Evolutionary conservation across 495 filamentous ascomycete species (phyloP).

Genomic region (Hypoxylon crocopeplum): DNA sequence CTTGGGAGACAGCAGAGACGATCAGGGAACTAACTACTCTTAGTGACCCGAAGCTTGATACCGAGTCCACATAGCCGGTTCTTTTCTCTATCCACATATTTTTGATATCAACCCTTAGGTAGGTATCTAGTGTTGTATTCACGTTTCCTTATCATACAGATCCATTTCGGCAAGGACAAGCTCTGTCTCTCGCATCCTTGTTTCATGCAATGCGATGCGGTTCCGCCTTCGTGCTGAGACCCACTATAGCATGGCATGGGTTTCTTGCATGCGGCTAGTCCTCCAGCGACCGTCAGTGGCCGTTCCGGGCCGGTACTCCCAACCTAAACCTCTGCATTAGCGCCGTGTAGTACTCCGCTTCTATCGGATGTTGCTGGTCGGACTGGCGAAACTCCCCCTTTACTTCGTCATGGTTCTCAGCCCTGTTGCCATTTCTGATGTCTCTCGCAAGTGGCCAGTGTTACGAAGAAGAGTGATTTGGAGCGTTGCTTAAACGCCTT

Average conservation of each 20-base stretch:
- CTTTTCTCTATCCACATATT: no score
- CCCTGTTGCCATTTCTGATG: constrained; percentile 1
- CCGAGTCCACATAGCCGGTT: no score
- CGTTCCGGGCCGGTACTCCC: constrained; percentile 32
- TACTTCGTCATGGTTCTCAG: constrained; percentile 21
- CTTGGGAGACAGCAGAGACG: neutral
- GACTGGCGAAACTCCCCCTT: constrained; percentile 11
- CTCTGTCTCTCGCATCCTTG: constrained; percentile 10
- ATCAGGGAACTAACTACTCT: no score
- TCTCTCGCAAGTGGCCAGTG: neutral
- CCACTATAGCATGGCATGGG: constrained; percentile 26
- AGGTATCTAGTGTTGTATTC: neutral
- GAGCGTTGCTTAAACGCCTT: neutral
- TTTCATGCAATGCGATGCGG: constrained; percentile 31
- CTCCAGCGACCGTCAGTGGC: constrained; percentile 26
- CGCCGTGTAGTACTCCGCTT: constrained; percentile 3
- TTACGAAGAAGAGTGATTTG: neutral
- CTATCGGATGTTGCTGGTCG: constrained; percentile 17
- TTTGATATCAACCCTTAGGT: no score
- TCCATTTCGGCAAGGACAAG: constrained; percentile 3
- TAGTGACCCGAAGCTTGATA: no score
- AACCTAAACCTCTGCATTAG: constrained; percentile 17
- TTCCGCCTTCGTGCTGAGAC: constrained; percentile 14
- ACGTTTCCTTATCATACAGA: constrained; percentile 13
- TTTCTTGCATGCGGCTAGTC: constrained; percentile 36